A percentile compares a stretch with the other conserved stretches of the same genome.
phyloP scores from a whole-genome alignment of 345 rosid species.

The Ceriops decandra region DNA sequence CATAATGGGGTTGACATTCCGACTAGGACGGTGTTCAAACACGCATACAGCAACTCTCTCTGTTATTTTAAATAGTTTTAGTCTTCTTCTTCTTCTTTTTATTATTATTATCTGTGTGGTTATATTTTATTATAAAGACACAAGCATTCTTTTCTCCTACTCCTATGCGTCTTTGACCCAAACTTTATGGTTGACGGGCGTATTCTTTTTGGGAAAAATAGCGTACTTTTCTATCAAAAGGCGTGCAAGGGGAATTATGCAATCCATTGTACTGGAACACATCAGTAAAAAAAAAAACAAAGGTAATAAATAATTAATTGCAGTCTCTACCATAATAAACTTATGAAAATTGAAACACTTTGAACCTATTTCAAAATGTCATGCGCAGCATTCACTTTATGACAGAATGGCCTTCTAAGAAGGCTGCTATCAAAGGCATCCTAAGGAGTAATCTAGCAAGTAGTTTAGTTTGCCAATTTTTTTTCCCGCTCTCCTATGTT shows the following conservation, averaged over 20 bases:
- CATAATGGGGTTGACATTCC: constrained; percentile 20
- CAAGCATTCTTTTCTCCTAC: background rate
- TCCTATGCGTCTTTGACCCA: constrained; percentile 3
- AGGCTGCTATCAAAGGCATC: too few species aligned
- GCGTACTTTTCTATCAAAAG: background rate
- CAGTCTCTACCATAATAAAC: too few species aligned
- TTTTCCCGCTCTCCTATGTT: too few species aligned
- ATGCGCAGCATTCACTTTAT: too few species aligned
- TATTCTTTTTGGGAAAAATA: background rate
- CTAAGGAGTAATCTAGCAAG: too few species aligned
- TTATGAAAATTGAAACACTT: too few species aligned
- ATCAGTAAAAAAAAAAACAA: background rate
- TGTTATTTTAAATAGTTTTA: background rate
- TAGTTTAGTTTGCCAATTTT: too few species aligned
- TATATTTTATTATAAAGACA: background rate
- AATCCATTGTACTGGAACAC: constrained; percentile 28
- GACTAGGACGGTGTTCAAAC: constrained; percentile 14
- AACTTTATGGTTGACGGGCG: background rate
- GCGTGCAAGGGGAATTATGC: background rate
- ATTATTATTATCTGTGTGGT: background rate
- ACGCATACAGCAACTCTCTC: background rate
- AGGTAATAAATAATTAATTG: background rate
- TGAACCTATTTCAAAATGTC: too few species aligned
- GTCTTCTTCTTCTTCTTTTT: background rate
- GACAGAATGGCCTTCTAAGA: too few species aligned